Evolutionary conservation across 176 grass and related monocot species (phyloP).

Genomic region (Zoysia japonica): DNA sequence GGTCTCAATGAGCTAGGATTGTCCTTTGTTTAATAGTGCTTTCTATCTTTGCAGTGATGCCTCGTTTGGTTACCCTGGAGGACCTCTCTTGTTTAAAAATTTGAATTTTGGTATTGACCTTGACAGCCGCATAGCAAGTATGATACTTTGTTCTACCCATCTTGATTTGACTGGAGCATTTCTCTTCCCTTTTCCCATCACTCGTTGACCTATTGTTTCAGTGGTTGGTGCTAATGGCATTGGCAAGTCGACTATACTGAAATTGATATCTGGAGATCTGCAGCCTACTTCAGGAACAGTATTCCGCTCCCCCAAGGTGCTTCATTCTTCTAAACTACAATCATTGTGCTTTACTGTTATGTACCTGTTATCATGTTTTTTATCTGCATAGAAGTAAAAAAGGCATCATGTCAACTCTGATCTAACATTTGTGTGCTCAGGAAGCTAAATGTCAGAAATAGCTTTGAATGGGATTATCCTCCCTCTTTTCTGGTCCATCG

Average conservation of each 20-base stretch:
- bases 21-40: constrained; percentile 2
- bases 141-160: constrained; percentile 24
- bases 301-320: constrained; percentile 87
- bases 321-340: constrained; percentile 24
- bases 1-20: not conserved
- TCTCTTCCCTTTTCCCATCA: constrained; percentile 7
- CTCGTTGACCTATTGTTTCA: constrained; percentile 48
- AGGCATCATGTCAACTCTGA: no score
- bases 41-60: constrained; percentile 66
- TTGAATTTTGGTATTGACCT: constrained; percentile 99
- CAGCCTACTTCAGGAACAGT: constrained; percentile 98
- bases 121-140: constrained; percentile 96
- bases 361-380: not conserved
- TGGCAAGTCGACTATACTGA: constrained; percentile 97
- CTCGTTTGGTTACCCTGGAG: constrained; percentile 97
- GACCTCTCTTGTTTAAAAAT: constrained; percentile 91
- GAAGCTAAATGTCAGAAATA: no score
- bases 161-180: constrained; percentile 8
- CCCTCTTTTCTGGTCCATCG: no score
- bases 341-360: not conserved
- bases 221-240: constrained; percentile 99
- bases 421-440: no score
- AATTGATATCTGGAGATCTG: constrained; percentile 93
- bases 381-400: no score
- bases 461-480: no score